Base-by-base conservation (phyloP, 1,284 basidiomycete genomes). In the Ceratobasidium sp. region DNA sequence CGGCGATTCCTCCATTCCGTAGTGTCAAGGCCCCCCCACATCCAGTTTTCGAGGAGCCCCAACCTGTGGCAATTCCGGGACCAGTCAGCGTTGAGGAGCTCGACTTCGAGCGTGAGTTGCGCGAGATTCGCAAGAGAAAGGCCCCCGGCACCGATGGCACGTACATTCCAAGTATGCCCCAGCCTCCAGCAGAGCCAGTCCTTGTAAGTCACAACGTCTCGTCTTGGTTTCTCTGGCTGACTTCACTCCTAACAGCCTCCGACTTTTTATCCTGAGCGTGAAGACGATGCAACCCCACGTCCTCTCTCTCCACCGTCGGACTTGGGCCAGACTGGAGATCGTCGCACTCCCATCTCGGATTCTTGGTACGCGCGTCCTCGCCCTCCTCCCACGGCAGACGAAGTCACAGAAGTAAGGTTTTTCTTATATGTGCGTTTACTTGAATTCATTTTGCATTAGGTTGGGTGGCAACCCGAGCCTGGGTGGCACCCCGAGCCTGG, bases 331-430 rank as follows among this genome's bases (percentile, higher is more conserved):
- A 33, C 33, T 9, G 44, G 29, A 17, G 29, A 15, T 36, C 69
- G 59, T 17, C 69, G 57, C 24, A 62, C 69, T 1, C 69, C 69
- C 22, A 41, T 63, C 8, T 62, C 69, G 22, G 69, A 73, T 27
- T 73, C 69, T 24, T 73, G 69, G 69, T 63, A 73, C 29, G 57
- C 66, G 27, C 59, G 69, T 0, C 69, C 57, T n/a, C 69, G 57
- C 17, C 69, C 57, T 9, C 57, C 69, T 59, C 57, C 57, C 27
- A 73, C 59, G 2, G 71, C 22, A 22, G 48, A 73, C 19, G 48
- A 64, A 22, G 19, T 24, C 2, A 73, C 50, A 6, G 71, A 63
- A 50, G 71, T 73, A 64, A 29, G 71, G 27, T 41, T n/a, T 45
- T 45, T 29, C 11, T 3, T 51, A 14, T 2, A 8, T 33, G 24